Percentiles rank a stretch among this genome's conserved stretches.
These are phyloP conservation scores for Zasmidium cellare DNA, from an alignment of 2,329 filamentous ascomycete genomes.

Conservation along the genomic window DNA sequence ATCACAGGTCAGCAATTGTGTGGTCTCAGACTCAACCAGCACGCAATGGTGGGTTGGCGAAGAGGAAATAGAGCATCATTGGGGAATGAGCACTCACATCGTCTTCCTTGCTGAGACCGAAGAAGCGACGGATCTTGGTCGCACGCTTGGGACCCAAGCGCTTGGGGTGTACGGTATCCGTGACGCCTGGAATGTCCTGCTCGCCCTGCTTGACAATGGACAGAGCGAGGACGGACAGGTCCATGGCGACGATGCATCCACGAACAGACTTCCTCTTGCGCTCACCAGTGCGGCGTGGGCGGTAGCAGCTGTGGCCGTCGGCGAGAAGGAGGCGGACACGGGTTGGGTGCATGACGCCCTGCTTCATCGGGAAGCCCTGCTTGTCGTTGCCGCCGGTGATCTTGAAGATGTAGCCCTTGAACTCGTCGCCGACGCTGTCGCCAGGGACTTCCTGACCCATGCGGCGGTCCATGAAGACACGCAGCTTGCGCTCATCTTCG, in stretches of 20 bases:
- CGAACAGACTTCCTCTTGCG: conserved; percentile 99
- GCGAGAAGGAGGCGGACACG: conserved; percentile 96
- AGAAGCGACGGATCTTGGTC: conserved; percentile 99
- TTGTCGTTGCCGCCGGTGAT: conserved; percentile 99
- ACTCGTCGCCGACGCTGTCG: conserved; percentile 96
- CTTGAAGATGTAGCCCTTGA: conserved; percentile 99
- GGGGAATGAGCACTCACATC: conserved; percentile 76
- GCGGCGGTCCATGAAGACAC: conserved; percentile 98
- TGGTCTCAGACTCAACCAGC: conserved; percentile 34
- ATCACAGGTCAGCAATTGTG: conserved; percentile 29
- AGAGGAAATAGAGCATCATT: conserved; percentile 51
- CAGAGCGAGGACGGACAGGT: conserved; percentile 92
- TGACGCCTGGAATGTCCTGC: conserved; percentile 87
- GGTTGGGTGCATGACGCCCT: conserved; percentile 98
- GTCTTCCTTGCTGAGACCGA: conserved; percentile 99
- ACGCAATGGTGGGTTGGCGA: conserved; percentile 50
- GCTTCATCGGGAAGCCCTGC: conserved; percentile 99
- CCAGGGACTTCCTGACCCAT: conserved; percentile 91
- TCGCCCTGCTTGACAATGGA: conserved; percentile 98
- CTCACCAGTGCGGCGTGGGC: conserved; percentile 94
- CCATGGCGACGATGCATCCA: conserved; percentile 96
- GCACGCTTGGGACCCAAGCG: conserved; percentile 98
- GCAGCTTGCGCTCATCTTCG: conserved; percentile 99
- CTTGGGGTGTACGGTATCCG: conserved; percentile 98
- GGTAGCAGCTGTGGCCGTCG: conserved; percentile 99